Conservation (phyloP, 805 yeast species). For the Saccharomycopsis fibuligera region DNA sequence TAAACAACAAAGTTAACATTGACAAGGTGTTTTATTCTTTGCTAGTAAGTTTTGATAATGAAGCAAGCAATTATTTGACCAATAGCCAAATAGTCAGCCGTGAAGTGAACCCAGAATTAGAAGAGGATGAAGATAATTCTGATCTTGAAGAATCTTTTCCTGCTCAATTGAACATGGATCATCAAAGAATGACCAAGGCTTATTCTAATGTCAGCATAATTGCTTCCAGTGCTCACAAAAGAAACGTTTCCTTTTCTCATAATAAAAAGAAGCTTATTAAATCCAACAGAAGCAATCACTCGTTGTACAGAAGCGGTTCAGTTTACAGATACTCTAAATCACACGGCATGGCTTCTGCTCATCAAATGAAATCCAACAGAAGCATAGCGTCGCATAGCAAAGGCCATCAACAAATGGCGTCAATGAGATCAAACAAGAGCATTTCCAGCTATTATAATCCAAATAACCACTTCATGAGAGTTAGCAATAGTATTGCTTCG, state of each 20-base stretch:
- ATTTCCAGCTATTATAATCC: slow-evolving; percentile 16
- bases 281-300: background rate
- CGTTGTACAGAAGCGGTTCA: slow-evolving; percentile 11
- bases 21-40: slow-evolving; percentile 21
- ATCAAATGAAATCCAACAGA: slow-evolving; percentile 4
- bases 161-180: slow-evolving; percentile 11
- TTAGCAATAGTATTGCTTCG: slow-evolving; percentile 19
- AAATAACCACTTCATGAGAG: slow-evolving; percentile 9
- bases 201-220: slow-evolving; percentile 20
- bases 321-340: slow-evolving; percentile 5
- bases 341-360: background rate
- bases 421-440: slow-evolving; percentile 17
- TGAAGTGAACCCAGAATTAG: background rate
- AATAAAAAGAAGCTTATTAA: slow-evolving; percentile 7
- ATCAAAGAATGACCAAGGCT: slow-evolving; percentile 18
- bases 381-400: background rate
- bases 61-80: slow-evolving; percentile 6
- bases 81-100: background rate
- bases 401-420: background rate
- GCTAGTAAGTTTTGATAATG: slow-evolving; percentile 14
- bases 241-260: slow-evolving; percentile 16
- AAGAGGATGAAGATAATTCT: slow-evolving; percentile 3
- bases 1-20: slow-evolving; percentile 20
- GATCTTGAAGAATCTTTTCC: slow-evolving; percentile 19
- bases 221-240: slow-evolving; percentile 13